A percentile compares a stretch with the other conserved stretches of the same genome.
phyloP scores from a whole-genome alignment of 2,329 filamentous ascomycete genomes.

The Paraphaeosphaeria minitans region DNA sequence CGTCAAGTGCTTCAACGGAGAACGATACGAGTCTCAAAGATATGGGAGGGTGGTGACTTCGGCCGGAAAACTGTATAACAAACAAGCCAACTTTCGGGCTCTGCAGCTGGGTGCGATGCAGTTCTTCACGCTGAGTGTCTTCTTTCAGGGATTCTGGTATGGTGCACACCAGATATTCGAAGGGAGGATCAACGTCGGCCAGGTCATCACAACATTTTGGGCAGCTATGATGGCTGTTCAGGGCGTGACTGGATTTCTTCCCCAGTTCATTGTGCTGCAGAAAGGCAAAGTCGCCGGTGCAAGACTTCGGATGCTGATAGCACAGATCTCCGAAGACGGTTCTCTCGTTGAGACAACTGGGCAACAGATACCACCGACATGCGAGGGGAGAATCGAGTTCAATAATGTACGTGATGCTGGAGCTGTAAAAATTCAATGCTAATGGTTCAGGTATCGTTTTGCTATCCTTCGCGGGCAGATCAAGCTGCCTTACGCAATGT shows the following conservation, averaged over 20 bases:
- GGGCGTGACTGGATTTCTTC: conserved; percentile 73
- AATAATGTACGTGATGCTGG: conserved; percentile 62
- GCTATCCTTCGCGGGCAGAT: conserved; percentile 74
- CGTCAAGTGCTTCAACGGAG: conserved; percentile 84
- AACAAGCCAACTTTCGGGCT: conserved; percentile 71
- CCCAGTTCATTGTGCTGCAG: conserved; percentile 76
- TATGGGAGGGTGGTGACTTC: conserved; percentile 64
- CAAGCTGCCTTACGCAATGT: conserved; percentile 64
- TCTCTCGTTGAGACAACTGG: conserved; percentile 20
- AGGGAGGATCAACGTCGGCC: conserved; percentile 63
- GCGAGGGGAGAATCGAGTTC: conserved; percentile 71
- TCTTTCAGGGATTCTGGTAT: conserved; percentile 90
- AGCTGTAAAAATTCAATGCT: conserved; percentile 2
- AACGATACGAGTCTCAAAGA: conserved; percentile 69
- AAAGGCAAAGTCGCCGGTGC: conserved; percentile 78
- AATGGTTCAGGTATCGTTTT: conserved; percentile 70
- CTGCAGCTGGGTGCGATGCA: conserved; percentile 75
- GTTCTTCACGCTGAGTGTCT: conserved; percentile 76
- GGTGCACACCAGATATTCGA: conserved; percentile 71
- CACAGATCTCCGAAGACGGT: conserved; percentile 38
- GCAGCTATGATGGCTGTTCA: conserved; percentile 77
- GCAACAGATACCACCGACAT: conserved; percentile 45
- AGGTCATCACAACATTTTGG: conserved; percentile 85
- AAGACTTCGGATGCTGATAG: conserved; percentile 59
- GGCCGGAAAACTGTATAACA: conserved; percentile 67